Base-by-base conservation (phyloP, 208 protist species). In the Leishmania gerbilli region DNA sequence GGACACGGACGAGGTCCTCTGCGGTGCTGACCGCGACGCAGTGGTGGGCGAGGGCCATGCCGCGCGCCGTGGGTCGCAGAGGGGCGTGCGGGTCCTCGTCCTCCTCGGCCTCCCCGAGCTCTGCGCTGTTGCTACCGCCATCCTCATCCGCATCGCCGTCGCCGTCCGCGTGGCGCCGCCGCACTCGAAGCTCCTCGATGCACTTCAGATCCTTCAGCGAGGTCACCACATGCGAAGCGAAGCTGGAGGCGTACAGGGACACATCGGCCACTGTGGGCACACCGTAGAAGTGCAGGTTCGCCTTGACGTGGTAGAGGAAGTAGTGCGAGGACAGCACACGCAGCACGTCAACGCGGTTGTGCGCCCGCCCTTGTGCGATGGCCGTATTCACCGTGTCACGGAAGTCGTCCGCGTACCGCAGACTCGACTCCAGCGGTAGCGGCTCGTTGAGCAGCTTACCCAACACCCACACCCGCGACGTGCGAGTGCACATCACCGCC, bases 391-490 rank as follows among this genome's bases (percentile, higher is more conserved):
- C 74, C 4, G 85, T 80, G 71, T 94, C 91, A 49, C 89, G 81
- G 86, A 98, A 96, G 79, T 98, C 92, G 31, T 92, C 88, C 19
- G 95, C 90, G 84, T 95, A 95, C 67, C 89, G 89, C 76, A 96
- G 69, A 76, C 85, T 83, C 34, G 92, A 95, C 89, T 97, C 93
- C 5, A 97, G 88, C 37, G 95, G 95, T 34, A 96, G 86, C 15
- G 92, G 89, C 65, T 95, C 93, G 77, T 97, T 96, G 27, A 97
- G 84, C 64, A 96, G 78, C 55, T 87, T 80, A 27, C 82, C 71
- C 89, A 86, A 92, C 77, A 93, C 90, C 92, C 92, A 96, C 47
- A 91, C 89, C 15, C 90, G 95, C 13, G 93, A 55, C 8, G 87
- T 58, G 45, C 92, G 93, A 76, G 85, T 90, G 87, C 86, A 93